Percentiles rank a stretch among this genome's conserved stretches.
Evolutionary conservation across 495 filamentous ascomycete genomes (phyloP).

Genomic region (Penicillium ochrochloron): DNA sequence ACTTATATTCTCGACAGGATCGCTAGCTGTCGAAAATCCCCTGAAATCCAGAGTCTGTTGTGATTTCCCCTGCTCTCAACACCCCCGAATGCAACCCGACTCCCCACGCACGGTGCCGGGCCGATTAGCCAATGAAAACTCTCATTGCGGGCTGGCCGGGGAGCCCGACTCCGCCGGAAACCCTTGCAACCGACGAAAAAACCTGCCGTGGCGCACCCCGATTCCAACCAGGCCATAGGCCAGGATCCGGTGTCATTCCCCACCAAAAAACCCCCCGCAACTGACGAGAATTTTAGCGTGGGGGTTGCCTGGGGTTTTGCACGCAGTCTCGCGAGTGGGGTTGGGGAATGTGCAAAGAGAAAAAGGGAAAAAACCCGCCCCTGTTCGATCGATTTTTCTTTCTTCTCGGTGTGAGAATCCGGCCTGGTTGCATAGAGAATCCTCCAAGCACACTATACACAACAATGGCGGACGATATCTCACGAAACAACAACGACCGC

Average conservation of each 20-base stretch:
- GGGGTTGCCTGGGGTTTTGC: conserved; percentile 21
- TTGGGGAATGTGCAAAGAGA: conserved; percentile 11
- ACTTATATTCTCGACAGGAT: background rate
- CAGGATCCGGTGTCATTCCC: conserved; percentile 8
- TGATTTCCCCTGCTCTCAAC: background rate
- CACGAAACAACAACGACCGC: conserved; percentile 21
- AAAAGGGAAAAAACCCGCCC: conserved; percentile 10
- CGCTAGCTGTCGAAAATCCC: background rate
- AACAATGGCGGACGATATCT: conserved; percentile 31
- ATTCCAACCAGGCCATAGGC: background rate
- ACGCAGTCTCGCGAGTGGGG: conserved; percentile 14
- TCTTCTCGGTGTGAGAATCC: conserved; percentile 14
- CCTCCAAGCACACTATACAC: background rate
- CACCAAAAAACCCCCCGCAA: conserved; percentile 23
- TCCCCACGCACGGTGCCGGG: conserved; percentile 5
- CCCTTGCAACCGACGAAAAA: conserved; percentile 3
- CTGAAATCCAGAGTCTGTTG: background rate
- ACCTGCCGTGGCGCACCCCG: conserved; percentile 2
- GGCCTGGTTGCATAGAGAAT: conserved; percentile 14
- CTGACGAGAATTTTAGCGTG: conserved; percentile 24
- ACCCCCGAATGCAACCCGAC: background rate
- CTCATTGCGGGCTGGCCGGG: background rate
- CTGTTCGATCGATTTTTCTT: background rate
- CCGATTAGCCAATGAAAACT: background rate
- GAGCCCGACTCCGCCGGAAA: conserved; percentile 2